Evolutionary conservation across 2,329 filamentous ascomycete species (phyloP).

Genomic region (Dryadomyces quercivorus): DNA sequence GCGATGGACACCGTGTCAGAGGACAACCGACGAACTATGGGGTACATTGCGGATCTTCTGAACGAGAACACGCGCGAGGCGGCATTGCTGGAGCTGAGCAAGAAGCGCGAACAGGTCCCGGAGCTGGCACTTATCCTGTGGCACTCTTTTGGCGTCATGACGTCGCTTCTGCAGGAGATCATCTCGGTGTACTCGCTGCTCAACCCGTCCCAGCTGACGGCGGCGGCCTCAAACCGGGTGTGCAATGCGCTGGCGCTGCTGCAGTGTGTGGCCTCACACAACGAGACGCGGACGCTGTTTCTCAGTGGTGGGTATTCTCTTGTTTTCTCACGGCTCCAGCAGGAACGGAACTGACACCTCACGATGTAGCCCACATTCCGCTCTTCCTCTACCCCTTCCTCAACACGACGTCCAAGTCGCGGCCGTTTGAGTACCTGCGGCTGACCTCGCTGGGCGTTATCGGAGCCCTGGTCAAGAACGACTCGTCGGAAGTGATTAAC

Average conservation of each 20-base stretch:
- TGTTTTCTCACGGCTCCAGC: too few relatives aligned
- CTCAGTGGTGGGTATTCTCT: conserved; percentile 63
- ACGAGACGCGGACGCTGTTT: conserved; percentile 88
- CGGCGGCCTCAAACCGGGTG: conserved; percentile 91
- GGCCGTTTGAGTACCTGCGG: conserved; percentile 93
- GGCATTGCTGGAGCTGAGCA: conserved; percentile 88
- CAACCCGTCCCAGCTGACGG: conserved; percentile 92
- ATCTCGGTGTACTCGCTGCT: conserved; percentile 96
- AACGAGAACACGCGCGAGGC: conserved; percentile 80
- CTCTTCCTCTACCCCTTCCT: conserved; percentile 96
- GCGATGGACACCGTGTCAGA: conserved; percentile 60
- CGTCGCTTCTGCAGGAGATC: conserved; percentile 91
- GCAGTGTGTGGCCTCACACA: conserved; percentile 95
- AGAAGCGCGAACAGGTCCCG: conserved; percentile 96
- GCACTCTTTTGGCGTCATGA: conserved; percentile 99
- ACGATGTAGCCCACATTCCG: conserved; percentile 80
- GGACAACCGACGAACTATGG: conserved; percentile 85
- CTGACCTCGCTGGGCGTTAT: conserved; percentile 94
- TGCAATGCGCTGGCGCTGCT: conserved; percentile 93
- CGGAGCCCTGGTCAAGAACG: conserved; percentile 94
- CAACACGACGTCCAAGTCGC: conserved; percentile 96
- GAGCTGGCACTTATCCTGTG: conserved; percentile 92
- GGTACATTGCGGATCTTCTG: conserved; percentile 83
- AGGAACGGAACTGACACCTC: too few relatives aligned
- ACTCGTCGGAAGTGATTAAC: conserved; percentile 97